Percentiles rank a stretch among this genome's conserved stretches.
Conservation (phyloP, 345 rosid species). For the Eucalyptus pauciflora region DNA sequence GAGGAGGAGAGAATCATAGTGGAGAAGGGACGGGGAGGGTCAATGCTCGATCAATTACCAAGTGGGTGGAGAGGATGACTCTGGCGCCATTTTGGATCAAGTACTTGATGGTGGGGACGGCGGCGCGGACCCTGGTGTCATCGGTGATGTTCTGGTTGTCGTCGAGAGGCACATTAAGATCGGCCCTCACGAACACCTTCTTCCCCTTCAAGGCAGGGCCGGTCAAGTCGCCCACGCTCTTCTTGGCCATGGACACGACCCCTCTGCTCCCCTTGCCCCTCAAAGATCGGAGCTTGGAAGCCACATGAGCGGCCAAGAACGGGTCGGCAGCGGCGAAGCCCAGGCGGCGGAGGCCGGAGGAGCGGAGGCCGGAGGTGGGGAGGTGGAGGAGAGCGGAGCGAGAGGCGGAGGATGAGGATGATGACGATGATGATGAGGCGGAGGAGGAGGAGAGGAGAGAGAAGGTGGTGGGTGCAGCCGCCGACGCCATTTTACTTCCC, state of each 20-base stretch:
- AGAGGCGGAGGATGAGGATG: constrained; percentile 2
- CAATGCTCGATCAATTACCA: constrained; percentile 27
- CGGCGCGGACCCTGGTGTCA: constrained; percentile 91
- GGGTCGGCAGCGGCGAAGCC: constrained; percentile 60
- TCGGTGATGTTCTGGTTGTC: constrained; percentile 89
- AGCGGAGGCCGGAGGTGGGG: constrained; percentile 12
- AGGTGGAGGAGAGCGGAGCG: constrained; percentile 17
- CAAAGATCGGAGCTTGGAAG: constrained; percentile 23
- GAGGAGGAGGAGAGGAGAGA: constrained; percentile 53
- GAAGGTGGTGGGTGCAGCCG: constrained; percentile 52
- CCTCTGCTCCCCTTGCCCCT: constrained; percentile 25
- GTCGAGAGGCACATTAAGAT: constrained; percentile 89
- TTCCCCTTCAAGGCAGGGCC: constrained; percentile 86
- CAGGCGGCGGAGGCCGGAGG: constrained; percentile 23
- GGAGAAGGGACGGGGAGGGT: neutral
- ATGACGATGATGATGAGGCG: constrained; percentile 11
- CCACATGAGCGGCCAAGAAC: constrained; percentile 29
- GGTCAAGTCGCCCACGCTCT: constrained; percentile 78
- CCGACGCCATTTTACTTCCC: constrained; percentile 34
- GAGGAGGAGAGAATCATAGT: neutral
- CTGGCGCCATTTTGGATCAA: constrained; percentile 81
- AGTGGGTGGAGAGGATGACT: constrained; percentile 92
- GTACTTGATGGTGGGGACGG: constrained; percentile 94
- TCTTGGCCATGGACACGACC: constrained; percentile 74
- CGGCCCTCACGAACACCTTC: constrained; percentile 90